phyloP scores from a whole-genome alignment of 306 rosid genomes.

The Cicer judaicum region DNA sequence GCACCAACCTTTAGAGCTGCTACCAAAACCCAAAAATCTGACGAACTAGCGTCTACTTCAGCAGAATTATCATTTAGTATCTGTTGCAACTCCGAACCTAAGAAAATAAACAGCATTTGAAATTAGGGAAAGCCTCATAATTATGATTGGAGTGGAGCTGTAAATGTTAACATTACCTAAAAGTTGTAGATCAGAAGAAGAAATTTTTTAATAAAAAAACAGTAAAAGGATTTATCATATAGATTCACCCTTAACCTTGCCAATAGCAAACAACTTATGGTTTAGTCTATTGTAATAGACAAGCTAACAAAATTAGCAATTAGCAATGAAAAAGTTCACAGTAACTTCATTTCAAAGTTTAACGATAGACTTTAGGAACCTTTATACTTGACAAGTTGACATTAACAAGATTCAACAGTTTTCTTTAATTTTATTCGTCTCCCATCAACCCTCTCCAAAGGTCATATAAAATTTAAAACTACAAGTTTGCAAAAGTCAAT shows the following conservation, averaged over 20 bases:
- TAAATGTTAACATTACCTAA: slow-evolving; percentile 16
- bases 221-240: background rate
- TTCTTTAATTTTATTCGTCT: slow-evolving; percentile 23
- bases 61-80: slow-evolving; percentile 70
- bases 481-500: slow-evolving; percentile 25
- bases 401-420: slow-evolving; percentile 22
- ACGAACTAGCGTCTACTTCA: slow-evolving; percentile 80
- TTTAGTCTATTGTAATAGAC: slow-evolving; percentile 24
- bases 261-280: slow-evolving; percentile 28
- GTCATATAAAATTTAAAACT: slow-evolving; percentile 14
- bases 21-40: slow-evolving; percentile 94
- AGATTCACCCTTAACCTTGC: slow-evolving; percentile 31
- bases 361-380: slow-evolving; percentile 34
- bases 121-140: slow-evolving; percentile 21
- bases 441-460: slow-evolving; percentile 30
- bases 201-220: background rate
- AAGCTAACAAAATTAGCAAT: slow-evolving; percentile 24
- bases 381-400: slow-evolving; percentile 17
- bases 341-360: slow-evolving; percentile 20
- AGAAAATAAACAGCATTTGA: slow-evolving; percentile 43
- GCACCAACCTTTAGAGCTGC: slow-evolving; percentile 90
- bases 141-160: slow-evolving; percentile 28
- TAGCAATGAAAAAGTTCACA: slow-evolving; percentile 10
- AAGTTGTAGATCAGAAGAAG: slow-evolving; percentile 13
- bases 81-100: slow-evolving; percentile 70